Evolutionary conservation across 2,329 filamentous ascomycete species (phyloP).

Genomic region (Trichoderma citrinoviride): DNA sequence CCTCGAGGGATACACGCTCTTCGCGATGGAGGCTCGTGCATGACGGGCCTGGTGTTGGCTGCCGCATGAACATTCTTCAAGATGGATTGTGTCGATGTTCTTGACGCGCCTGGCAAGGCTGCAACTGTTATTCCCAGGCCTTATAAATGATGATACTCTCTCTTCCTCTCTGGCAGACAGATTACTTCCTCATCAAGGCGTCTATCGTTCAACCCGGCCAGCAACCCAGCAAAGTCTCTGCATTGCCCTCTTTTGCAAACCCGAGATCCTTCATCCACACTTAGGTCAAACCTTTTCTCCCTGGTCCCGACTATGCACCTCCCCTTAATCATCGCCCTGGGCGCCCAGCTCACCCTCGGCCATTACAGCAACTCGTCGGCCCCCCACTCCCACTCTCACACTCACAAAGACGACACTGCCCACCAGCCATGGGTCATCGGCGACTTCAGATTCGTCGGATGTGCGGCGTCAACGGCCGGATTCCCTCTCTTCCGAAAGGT

Average conservation of each 20-base stretch:
- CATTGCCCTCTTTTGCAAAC: conserved; percentile 32
- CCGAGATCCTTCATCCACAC: conserved; percentile 31
- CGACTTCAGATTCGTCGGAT: conserved; percentile 31
- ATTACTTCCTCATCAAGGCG: neutral
- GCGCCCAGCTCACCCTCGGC: conserved; percentile 34
- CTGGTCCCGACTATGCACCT: conserved; percentile 35
- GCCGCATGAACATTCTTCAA: conserved; percentile 27
- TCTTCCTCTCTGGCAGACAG: neutral
- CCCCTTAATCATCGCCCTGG: conserved; percentile 32
- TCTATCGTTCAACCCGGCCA: conserved; percentile 21
- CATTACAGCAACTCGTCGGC: conserved; percentile 10
- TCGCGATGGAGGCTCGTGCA: conserved; percentile 19
- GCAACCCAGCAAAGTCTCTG: conserved; percentile 31
- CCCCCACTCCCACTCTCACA: neutral
- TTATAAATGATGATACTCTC: conserved; percentile 13
- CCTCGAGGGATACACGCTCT: conserved; percentile 26
- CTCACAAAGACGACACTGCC: neutral
- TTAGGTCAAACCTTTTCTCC: conserved; percentile 30
- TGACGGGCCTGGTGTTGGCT: neutral
- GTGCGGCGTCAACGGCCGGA: conserved; percentile 25
- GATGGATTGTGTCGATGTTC: neutral
- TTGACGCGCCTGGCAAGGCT: neutral
- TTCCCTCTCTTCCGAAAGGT: conserved; percentile 30
- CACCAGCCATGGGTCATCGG: conserved; percentile 22
- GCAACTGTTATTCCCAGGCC: neutral